phyloP scores from a whole-genome alignment of 164 flowering plant genomes.

The Kalanchoe fedtschenkoi region DNA sequence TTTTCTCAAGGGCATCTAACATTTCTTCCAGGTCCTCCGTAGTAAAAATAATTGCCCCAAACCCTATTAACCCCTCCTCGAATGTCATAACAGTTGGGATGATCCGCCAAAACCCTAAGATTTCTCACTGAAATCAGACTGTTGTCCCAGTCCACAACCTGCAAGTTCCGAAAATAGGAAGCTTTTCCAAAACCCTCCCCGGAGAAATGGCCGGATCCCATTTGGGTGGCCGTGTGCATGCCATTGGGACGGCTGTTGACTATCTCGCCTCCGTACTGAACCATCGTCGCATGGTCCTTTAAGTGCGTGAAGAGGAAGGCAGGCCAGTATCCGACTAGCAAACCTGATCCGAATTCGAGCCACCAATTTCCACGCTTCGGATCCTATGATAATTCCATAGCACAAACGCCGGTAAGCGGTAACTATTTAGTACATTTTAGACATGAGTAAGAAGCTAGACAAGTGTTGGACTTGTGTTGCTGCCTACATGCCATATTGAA shows the following conservation, averaged over 20 bases:
- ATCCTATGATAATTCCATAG: slow-evolving; percentile 20
- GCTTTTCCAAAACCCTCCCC: slow-evolving; percentile 63
- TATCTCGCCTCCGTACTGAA: slow-evolving; percentile 46
- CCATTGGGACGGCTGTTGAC: slow-evolving; percentile 30
- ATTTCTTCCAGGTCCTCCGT: slow-evolving; percentile 69
- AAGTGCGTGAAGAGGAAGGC: slow-evolving; percentile 38
- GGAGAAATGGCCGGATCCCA: slow-evolving; percentile 72
- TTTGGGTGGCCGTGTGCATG: slow-evolving; percentile 42
- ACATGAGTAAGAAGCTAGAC: no score
- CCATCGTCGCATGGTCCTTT: slow-evolving; percentile 33
- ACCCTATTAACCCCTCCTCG: slow-evolving; percentile 43
- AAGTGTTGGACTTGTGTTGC: no score
- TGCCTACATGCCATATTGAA: no score
- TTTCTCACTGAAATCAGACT: slow-evolving; percentile 37
- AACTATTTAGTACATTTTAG: no score
- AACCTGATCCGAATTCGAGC: slow-evolving; percentile 41
- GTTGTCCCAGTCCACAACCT: slow-evolving; percentile 59
- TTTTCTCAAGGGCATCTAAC: slow-evolving; percentile 33
- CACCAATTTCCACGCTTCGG: slow-evolving; percentile 62
- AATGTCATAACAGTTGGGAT: slow-evolving; percentile 50
- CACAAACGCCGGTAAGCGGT: neutral
- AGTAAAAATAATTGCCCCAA: slow-evolving; percentile 66
- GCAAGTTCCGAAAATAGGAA: slow-evolving; percentile 47
- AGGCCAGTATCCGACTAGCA: slow-evolving; percentile 53
- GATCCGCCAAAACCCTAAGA: slow-evolving; percentile 44